A percentile compares a stretch with the other conserved stretches of the same genome.
These are phyloP conservation scores for Sphaceloma murrayae DNA, from an alignment of 2,329 filamentous ascomycete species.

Conservation along the genomic window DNA sequence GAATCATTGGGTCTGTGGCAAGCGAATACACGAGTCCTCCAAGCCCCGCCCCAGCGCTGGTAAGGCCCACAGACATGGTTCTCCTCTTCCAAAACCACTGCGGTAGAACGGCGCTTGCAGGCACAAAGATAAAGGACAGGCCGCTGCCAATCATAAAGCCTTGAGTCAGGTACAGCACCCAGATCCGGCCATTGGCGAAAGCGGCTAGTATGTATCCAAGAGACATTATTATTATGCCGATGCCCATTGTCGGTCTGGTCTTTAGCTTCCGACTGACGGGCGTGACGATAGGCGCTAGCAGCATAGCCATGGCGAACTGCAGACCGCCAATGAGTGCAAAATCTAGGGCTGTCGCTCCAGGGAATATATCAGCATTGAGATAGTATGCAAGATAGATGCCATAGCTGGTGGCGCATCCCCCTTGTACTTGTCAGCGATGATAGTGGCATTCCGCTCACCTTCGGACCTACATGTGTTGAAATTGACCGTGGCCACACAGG, in stretches of 20 bases:
- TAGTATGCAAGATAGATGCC: conserved; percentile 39
- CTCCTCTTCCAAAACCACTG: conserved; percentile 36
- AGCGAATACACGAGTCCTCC: conserved; percentile 33
- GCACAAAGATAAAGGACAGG: conserved; percentile 35
- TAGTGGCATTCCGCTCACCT: conserved; percentile 14
- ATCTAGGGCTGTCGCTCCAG: conserved; percentile 29
- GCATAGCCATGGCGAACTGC: conserved; percentile 30
- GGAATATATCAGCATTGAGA: conserved; percentile 29
- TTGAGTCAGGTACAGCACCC: conserved; percentile 36
- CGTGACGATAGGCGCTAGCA: conserved; percentile 30
- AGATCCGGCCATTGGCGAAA: conserved; percentile 29
- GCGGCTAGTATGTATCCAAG: conserved; percentile 31
- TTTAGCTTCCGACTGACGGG: conserved; percentile 25
- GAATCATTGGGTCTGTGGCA: conserved; percentile 32
- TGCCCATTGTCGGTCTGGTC: conserved; percentile 25
- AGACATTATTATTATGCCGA: conserved; percentile 29
- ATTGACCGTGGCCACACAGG: conserved; percentile 24
- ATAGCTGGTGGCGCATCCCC: conserved; percentile 25
- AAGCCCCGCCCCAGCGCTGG: conserved; percentile 32
- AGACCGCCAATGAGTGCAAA: conserved; percentile 36
- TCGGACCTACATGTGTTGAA: conserved; percentile 26
- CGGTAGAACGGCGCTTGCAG: conserved; percentile 30
- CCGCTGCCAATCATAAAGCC: conserved; percentile 34
- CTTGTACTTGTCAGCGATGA: conserved; percentile 13
- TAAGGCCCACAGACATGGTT: conserved; percentile 35